phyloP scores from a whole-genome alignment of 305 asterid species.

The Plantago coronopus region DNA sequence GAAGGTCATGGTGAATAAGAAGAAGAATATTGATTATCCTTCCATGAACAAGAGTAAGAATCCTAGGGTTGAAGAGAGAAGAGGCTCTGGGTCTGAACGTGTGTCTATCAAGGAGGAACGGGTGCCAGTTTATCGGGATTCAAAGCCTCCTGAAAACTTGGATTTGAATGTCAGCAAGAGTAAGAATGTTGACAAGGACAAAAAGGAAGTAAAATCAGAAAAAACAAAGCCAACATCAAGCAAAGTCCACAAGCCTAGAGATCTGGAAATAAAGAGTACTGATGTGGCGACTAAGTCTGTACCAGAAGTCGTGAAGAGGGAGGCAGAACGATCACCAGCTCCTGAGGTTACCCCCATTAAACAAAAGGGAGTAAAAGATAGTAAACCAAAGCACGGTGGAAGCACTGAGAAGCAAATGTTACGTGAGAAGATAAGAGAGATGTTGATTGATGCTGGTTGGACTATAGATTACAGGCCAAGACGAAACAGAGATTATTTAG shows the following conservation, averaged over 20 bases:
- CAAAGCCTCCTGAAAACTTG: conserved; percentile 35
- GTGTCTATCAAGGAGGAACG: conserved; percentile 39
- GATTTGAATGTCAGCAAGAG: conserved; percentile 34
- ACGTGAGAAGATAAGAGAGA: conserved; percentile 77
- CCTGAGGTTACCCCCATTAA: conserved; percentile 35
- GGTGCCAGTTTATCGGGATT: conserved; percentile 28
- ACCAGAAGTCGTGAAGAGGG: conserved; percentile 54
- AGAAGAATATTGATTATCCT: conserved; percentile 51
- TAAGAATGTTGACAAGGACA: conserved; percentile 42
- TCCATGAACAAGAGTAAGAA: conserved; percentile 33
- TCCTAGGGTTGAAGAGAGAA: conserved; percentile 44
- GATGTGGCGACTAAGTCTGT: conserved; percentile 63
- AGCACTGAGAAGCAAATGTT: conserved; percentile 85
- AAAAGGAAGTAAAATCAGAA: conserved; percentile 38
- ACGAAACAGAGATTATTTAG: conserved; percentile 79
- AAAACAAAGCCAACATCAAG: conserved; percentile 31
- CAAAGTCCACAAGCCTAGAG: conserved; percentile 38
- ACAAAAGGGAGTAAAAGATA: conserved; percentile 50
- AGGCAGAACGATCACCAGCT: conserved; percentile 35
- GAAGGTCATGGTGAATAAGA: conserved; percentile 91
- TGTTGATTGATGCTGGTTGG: conserved; percentile 79
- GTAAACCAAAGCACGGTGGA: conserved; percentile 61
- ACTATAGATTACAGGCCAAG: conserved; percentile 90
- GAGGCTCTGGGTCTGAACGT: conserved; percentile 36
- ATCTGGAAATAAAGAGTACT: conserved; percentile 42